Base-by-base conservation (phyloP, 164 flowering plant species). In the Brasenia schreberi region DNA sequence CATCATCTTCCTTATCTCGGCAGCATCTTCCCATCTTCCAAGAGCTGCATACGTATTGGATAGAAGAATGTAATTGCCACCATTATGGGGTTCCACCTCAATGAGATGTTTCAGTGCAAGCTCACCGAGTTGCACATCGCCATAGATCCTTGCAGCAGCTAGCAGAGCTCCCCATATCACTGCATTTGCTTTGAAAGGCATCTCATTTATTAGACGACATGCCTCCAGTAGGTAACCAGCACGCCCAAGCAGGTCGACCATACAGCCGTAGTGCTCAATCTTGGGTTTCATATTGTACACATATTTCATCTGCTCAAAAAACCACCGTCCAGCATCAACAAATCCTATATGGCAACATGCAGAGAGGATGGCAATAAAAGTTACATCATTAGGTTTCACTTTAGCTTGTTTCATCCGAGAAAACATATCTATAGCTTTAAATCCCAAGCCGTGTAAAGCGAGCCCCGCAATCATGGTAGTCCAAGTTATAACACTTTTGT, bases 141-240 rank as follows among this genome's bases (percentile, higher is more conserved):
- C 78, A 70, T 84, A 71, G n/a, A 75, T 66, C 65, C 79, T 82
- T 14, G 87, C 72, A 65, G 88, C 83, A 68, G 88, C 82, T n/a
- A 88, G 85, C 60, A 88, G 76, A 18, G 91, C 79, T 0, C 95
- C 95, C 95, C 95, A 88, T 52, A 86, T 76, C n/a, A 87, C 85
- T n/a, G 78, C 84, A 74, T 82, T 86, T 14, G 89, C 81, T 70
- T 82, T 78, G 76, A 77, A 84, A 18, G 95, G 95, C 91, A 86
- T 86, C 65, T 17, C 23, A 42, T 11, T 70, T 9, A 80, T 68
- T 6, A 88, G 70, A 66, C 81, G 73, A 23, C 53, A 70, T 59
- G 88, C 95, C 69, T 82, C 85, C 59, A 68, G 65, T 52, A 88
- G 81, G 66, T 70, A 63, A n/a, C 95, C 91, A 4, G 82, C 83